A percentile compares a stretch with the other conserved stretches of the same genome.
phyloP scores from a whole-genome alignment of 2,329 filamentous ascomycete species.

The Nigrospora oryzae region DNA sequence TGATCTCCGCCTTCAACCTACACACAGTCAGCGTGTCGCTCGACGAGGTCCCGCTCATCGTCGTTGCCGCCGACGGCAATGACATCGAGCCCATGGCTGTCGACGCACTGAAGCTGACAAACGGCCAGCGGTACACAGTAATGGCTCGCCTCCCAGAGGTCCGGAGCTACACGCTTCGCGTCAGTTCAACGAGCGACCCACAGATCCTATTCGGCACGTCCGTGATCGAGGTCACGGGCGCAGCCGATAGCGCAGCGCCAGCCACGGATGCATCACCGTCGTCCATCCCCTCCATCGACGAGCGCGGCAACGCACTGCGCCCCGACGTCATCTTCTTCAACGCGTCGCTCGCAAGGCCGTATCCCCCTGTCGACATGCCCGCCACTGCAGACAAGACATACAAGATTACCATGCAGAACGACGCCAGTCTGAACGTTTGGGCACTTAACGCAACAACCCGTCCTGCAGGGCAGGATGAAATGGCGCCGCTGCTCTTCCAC shows the following conservation, averaged over 20 bases:
- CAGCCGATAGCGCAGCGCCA: constrained; percentile 14
- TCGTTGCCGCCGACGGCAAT: constrained; percentile 44
- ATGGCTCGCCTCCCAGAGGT: constrained; percentile 35
- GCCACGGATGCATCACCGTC: constrained; percentile 16
- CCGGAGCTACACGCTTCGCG: constrained; percentile 45
- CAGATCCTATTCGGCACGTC: constrained; percentile 50
- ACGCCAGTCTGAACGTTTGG: constrained; percentile 41
- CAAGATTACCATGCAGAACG: constrained; percentile 28
- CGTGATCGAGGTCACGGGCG: constrained; percentile 28
- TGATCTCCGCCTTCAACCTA: constrained; percentile 43
- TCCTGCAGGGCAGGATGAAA: constrained; percentile 33
- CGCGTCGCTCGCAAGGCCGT: constrained; percentile 32
- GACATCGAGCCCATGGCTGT: constrained; percentile 44
- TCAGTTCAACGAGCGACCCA: constrained; percentile 35
- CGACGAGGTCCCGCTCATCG: constrained; percentile 43
- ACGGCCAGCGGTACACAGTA: constrained; percentile 45
- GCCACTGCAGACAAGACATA: constrained; percentile 35
- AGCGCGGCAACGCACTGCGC: constrained; percentile 34
- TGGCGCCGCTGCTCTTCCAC: constrained; percentile 36
- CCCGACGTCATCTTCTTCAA: constrained; percentile 33
- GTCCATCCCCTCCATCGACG: constrained; percentile 40
- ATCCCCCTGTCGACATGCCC: constrained; percentile 34
- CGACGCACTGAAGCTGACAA: constrained; percentile 36
- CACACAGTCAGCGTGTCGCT: constrained; percentile 36
- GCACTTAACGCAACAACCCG: no score